Conservation (phyloP, 495 filamentous ascomycete species). For the Elasticomyces elasticus region DNA sequence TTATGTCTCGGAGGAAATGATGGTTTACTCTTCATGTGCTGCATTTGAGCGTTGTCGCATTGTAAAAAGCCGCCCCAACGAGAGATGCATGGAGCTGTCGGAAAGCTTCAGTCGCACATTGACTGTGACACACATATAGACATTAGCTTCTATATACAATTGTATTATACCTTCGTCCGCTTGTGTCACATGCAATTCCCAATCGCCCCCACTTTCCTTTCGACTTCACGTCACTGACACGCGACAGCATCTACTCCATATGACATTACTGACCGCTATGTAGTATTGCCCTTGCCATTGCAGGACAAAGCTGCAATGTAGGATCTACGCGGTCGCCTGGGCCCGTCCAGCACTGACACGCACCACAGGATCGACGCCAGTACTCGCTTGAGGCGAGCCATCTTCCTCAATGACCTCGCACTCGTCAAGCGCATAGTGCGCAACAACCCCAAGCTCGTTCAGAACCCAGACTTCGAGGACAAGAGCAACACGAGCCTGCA, state of each 20-base stretch:
- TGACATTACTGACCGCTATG: no score
- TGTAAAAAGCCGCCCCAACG: neutral
- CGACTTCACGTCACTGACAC: no score
- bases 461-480: conserved; percentile 56
- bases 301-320: neutral
- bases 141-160: no score
- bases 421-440: conserved; percentile 64
- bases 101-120: neutral
- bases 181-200: no score
- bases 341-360: neutral
- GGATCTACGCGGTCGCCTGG: neutral
- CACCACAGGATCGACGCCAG: conserved; percentile 30
- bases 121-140: no score
- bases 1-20: conserved; percentile 76
- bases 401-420: conserved; percentile 57
- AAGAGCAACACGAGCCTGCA: conserved; percentile 66
- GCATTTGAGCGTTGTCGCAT: neutral
- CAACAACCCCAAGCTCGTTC: conserved; percentile 55
- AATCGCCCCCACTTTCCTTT: no score
- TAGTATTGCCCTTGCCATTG: neutral
- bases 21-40: neutral
- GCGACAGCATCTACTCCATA: no score
- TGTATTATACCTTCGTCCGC: no score
- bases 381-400: conserved; percentile 43
- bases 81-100: no score